phyloP scores from a whole-genome alignment of 2,329 filamentous ascomycete species.

The Aureobasidium uvarum region DNA sequence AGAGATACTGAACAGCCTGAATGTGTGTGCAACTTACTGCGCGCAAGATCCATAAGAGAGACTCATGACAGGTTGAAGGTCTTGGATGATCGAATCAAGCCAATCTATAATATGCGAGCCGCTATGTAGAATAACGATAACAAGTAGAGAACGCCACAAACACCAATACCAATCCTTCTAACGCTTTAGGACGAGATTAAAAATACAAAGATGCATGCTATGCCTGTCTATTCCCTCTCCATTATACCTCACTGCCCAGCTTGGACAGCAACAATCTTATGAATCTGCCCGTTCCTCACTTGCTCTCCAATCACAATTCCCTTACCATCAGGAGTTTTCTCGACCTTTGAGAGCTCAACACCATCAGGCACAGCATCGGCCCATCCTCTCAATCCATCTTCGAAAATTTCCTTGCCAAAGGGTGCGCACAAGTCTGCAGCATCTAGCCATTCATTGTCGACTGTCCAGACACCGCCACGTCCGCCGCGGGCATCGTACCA shows the following conservation, averaged over 20 bases:
- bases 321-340: conserved; percentile 17
- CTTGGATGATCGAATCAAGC: neutral
- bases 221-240: neutral
- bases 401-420: conserved; percentile 15
- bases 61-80: too few species aligned
- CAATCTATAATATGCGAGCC: neutral
- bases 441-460: conserved; percentile 21
- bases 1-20: too few species aligned
- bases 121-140: neutral
- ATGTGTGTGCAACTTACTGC: too few species aligned
- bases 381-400: conserved; percentile 16
- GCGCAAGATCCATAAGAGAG: too few species aligned
- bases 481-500: conserved; percentile 22
- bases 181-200: neutral
- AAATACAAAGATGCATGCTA: neutral
- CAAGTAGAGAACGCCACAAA: neutral
- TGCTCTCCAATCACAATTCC: neutral
- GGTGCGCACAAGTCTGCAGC: conserved; percentile 19
- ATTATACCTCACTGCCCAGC: conserved; percentile 29
- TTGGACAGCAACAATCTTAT: conserved; percentile 3
- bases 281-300: conserved; percentile 10
- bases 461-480: conserved; percentile 24
- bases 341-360: neutral
- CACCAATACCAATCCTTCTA: neutral
- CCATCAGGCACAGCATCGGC: neutral